These are phyloP conservation scores for Ophiostoma ips DNA, from an alignment of 2,329 filamentous ascomycete species.

Conservation along the genomic window DNA sequence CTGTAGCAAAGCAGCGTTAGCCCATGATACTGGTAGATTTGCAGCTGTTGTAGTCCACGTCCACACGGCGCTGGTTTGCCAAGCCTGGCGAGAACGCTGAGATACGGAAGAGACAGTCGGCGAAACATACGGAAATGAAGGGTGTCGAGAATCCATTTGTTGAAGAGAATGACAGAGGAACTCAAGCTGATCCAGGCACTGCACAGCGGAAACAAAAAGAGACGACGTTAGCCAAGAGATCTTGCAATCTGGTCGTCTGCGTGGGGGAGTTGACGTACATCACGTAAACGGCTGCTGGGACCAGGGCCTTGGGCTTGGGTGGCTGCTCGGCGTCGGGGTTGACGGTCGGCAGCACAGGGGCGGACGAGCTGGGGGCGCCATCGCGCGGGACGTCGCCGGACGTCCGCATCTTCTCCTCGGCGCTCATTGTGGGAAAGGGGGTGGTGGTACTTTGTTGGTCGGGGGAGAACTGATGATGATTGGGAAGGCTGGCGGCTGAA, in stretches of 20 bases:
- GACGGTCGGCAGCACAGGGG: slow-evolving; percentile 61
- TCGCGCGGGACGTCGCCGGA: slow-evolving; percentile 64
- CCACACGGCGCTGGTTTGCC: too few species aligned
- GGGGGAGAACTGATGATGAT: neutral
- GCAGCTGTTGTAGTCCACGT: too few species aligned
- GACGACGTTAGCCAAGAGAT: neutral
- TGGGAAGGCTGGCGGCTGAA: neutral
- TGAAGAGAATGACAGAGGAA: slow-evolving; percentile 93
- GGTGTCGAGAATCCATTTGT: slow-evolving; percentile 93
- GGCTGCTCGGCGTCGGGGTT: slow-evolving; percentile 64
- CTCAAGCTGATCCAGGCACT: slow-evolving; percentile 88
- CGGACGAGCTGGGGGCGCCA: slow-evolving; percentile 22
- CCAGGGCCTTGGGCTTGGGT: slow-evolving; percentile 45
- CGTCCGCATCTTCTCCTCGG: slow-evolving; percentile 69
- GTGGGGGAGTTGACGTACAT: slow-evolving; percentile 29
- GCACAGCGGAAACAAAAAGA: slow-evolving; percentile 10
- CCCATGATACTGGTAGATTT: neutral
- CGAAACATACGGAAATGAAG: slow-evolving; percentile 67
- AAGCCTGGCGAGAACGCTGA: neutral
- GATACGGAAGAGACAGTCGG: neutral
- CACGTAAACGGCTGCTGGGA: slow-evolving; percentile 82
- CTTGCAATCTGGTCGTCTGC: neutral
- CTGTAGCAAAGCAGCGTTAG: slow-evolving; percentile 24
- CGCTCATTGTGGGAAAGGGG: slow-evolving; percentile 35
- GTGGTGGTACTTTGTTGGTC: neutral